These are phyloP conservation scores for Nakataea oryzae DNA, from an alignment of 2,329 filamentous ascomycete genomes.

Conservation along the genomic window DNA sequence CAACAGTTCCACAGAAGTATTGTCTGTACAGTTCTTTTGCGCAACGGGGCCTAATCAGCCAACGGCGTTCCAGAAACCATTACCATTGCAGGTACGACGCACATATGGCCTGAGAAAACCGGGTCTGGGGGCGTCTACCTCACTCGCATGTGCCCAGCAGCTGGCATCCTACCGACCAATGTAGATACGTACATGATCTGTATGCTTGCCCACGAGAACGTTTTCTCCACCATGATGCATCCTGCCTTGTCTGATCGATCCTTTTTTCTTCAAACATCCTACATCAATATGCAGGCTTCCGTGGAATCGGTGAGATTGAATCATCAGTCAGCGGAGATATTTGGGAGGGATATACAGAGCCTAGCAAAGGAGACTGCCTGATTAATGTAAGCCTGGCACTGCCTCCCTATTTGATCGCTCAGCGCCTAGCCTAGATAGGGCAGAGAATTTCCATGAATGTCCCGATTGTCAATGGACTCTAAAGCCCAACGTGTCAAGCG, in stretches of 20 bases:
- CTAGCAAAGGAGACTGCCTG: too few relatives aligned
- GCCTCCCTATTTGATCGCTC: too few relatives aligned
- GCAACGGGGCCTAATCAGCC: background rate
- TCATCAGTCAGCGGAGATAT: background rate
- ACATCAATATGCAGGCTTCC: background rate
- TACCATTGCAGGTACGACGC: background rate
- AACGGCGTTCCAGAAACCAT: background rate
- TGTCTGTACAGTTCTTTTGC: background rate
- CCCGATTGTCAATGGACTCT: background rate
- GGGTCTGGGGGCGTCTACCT: too few relatives aligned
- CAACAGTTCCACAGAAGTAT: background rate
- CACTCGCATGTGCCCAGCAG: background rate
- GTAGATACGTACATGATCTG: background rate
- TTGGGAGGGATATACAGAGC: background rate
- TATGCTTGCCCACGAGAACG: background rate
- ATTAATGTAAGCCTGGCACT: too few relatives aligned
- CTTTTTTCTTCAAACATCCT: background rate
- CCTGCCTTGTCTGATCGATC: background rate
- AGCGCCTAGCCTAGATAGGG: too few relatives aligned
- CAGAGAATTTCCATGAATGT: too few relatives aligned
- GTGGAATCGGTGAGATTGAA: background rate
- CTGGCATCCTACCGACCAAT: background rate
- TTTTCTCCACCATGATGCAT: background rate
- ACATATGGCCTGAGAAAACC: background rate
- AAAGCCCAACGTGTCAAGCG: background rate